phyloP scores from a whole-genome alignment of 2,329 filamentous ascomycete species.

The Hymenoscyphus fraxineus region DNA sequence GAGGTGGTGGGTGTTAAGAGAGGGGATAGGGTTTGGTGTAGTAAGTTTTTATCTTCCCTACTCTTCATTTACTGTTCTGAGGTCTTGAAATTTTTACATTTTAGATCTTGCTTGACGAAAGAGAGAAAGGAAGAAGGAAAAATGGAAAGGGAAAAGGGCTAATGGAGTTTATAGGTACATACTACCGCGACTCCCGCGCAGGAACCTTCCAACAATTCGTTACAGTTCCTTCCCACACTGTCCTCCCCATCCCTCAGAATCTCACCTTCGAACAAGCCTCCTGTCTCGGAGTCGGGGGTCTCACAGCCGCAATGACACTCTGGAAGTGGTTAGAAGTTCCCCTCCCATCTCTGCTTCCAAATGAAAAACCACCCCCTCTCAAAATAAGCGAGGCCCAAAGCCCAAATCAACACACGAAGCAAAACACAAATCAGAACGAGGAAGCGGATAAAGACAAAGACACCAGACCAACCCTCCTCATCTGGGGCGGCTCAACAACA shows the following conservation, averaged over 20 bases:
- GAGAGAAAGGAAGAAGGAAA: conserved; percentile 18
- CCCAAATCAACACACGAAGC: no score
- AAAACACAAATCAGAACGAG: no score
- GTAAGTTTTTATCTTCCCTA: conserved; percentile 14
- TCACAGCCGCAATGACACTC: conserved; percentile 42
- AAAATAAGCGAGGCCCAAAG: no score
- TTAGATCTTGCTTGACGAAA: conserved; percentile 4
- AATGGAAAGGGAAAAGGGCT: not conserved
- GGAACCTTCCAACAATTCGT: conserved; percentile 43
- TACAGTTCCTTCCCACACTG: conserved; percentile 40
- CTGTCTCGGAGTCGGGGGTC: conserved; percentile 40
- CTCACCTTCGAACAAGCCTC: conserved; percentile 36
- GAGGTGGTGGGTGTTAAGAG: conserved; percentile 18
- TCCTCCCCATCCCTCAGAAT: conserved; percentile 37
- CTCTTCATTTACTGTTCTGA: conserved; percentile 27
- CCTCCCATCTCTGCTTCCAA: conserved; percentile 11
- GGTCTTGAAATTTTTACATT: conserved; percentile 8
- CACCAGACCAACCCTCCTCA: conserved; percentile 26
- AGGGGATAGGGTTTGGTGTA: conserved; percentile 31
- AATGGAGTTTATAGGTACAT: conserved; percentile 35
- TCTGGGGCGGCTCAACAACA: conserved; percentile 42
- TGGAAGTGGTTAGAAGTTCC: conserved; percentile 41
- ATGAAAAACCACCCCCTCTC: not conserved
- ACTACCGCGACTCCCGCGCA: conserved; percentile 41
- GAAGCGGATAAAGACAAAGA: no score